Base-by-base conservation (phyloP, 257 asterid genomes). In the Haberlea rhodopensis region DNA sequence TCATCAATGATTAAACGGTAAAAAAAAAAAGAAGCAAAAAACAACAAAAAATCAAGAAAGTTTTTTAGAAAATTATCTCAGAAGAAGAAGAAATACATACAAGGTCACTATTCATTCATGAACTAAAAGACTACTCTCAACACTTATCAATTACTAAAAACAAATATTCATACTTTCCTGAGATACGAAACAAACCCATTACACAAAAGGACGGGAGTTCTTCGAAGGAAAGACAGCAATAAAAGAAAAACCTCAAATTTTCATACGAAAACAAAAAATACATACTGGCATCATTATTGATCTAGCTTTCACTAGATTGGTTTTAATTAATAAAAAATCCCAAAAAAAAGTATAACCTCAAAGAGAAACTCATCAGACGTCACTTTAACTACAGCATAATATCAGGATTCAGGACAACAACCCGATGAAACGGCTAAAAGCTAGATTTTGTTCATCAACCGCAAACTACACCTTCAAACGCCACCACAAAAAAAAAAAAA, bases 201-300 rank as follows among this genome's bases (percentile, higher is more conserved):
- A 20, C 69, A 18, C 54, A 60, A 63, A 57, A 76, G 68, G 53
- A 19, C 26, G 24, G 13, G 27, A 67, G 28, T 34, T 71, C 46
- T 31, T 63, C 6, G 25, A 59, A 34, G 67, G 76, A 71, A 70
- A 65, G 40, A 15, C 7, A 32, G 23, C n/a, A 52, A 9, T 23
- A 49, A 3, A 3, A 45, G 37, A 40, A 65, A 23, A 46, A 57
- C 18, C 49, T 55, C 9, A 22, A 53, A 11, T 22, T 57, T 43
- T 25, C 8, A 18, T 8, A 18, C 34, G n/a, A 2, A 28, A n/a
- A 51, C 31, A 53, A 23, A 56, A n/a, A 29, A 57, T 9, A 6
- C 34, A 37, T 13, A 59, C n/a, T 28, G 23, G 22, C 55, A 53
- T 3, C 52, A 6, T 53, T 28, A 43, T 37, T 57, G 23, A 31